Percentiles rank a stretch among this genome's conserved stretches.
Conservation (phyloP, 306 rosid genomes). For the Rosa lucieae region DNA sequence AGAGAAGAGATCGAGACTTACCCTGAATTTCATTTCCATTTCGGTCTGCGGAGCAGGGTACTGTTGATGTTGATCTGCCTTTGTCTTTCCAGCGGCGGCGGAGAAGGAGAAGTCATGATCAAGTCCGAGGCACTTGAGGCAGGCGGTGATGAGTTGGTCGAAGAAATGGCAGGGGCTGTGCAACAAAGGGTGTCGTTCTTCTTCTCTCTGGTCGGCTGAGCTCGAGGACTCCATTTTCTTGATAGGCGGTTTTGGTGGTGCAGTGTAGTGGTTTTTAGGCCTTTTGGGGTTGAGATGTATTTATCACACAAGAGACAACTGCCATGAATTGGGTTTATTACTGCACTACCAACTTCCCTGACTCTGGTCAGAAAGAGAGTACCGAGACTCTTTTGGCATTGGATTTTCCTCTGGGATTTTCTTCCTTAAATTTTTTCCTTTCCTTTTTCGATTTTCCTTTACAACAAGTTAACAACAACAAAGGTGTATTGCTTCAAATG, state of each 20-base stretch:
- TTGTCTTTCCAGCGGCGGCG: not conserved
- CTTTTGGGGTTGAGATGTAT: not conserved
- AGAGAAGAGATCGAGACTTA: not conserved
- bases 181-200: not conserved
- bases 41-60: slow-evolving; percentile 1
- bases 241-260: not conserved
- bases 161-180: slow-evolving; percentile 38
- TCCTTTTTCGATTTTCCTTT: too few relatives aligned
- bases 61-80: not conserved
- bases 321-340: not conserved
- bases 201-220: not conserved
- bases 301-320: not conserved
- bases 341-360: not conserved
- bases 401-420: not conserved
- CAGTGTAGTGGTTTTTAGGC: not conserved
- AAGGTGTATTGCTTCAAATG: too few relatives aligned
- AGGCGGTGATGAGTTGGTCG: slow-evolving; percentile 35
- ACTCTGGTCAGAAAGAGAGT: not conserved
- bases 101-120: not conserved
- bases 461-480: too few relatives aligned
- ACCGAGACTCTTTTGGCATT: not conserved
- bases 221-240: not conserved
- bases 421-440: not conserved
- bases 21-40: slow-evolving; percentile 13
- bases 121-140: slow-evolving; percentile 39